Evolutionary conservation across 163 green algal species (phyloP), one percentile per base, ranked within the genome.

Genomic region (Scenedesmus sp.): DNA sequence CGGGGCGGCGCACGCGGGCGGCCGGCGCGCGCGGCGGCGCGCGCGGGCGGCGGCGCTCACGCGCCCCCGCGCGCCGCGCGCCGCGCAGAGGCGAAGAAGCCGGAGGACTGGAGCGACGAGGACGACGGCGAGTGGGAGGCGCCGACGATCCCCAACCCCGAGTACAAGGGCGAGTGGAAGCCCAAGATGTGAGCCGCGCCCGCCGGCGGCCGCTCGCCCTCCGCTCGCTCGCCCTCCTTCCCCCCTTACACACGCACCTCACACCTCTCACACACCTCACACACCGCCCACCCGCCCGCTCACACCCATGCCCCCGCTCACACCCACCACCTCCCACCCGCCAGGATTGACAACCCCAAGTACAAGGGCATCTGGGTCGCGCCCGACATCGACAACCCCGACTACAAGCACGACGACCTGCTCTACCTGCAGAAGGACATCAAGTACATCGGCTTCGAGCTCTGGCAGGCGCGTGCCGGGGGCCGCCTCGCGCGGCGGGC

Each of bases 21-120:
- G n/a, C n/a, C n/a, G n/a, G n/a, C n/a, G n/a, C n/a, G n/a, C n/a
- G n/a, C n/a, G n/a, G n/a, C n/a, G n/a, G n/a, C n/a, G n/a, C n/a
- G n/a, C n/a, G n/a, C n/a, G n/a, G n/a, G n/a, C n/a, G n/a, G n/a
- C n/a, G n/a, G n/a, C n/a, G n/a, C n/a, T n/a, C n/a, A n/a, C n/a
- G n/a, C n/a, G n/a, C 80, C 92, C 9, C n/a, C n/a, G n/a, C n/a
- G n/a, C n/a, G n/a, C n/a, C n/a, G n/a, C n/a, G n/a, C n/a, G n/a
- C n/a, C n/a, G n/a, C n/a, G n/a, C n/a, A n/a, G 85, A 93, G 2
- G 92, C 91, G 50, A 89, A 85, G 70, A 94, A 95, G 89, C 93
- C 93, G 10, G 93, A 97, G 75, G 93, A 97, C 83, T 97, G 93
- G 93, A 84, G 94, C 57, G 93, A 97, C 11, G 91, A 95, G 80